Conservation (phyloP, 148 eudicot species). For the Spergularia bocconei region DNA sequence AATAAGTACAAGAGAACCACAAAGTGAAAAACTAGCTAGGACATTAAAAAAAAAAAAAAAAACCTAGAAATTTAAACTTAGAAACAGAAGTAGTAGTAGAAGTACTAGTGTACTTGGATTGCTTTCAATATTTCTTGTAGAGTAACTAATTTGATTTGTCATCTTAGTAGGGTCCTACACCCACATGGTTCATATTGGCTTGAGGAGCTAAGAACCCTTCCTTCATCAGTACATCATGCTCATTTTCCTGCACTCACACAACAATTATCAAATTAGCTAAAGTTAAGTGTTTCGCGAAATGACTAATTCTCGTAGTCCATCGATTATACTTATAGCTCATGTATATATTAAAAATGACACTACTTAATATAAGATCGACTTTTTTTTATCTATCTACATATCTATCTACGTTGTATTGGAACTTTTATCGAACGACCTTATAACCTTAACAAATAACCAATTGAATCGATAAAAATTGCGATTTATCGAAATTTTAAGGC, state of each 20-base stretch:
- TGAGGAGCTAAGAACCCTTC: conserved; percentile 75
- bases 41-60: background rate
- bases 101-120: conserved; percentile 20
- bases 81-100: conserved; percentile 12
- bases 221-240: conserved; percentile 64
- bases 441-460: no score
- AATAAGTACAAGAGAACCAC: conserved; percentile 22
- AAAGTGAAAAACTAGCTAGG: conserved; percentile 8
- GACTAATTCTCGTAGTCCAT: no score
- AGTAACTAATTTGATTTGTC: conserved; percentile 15
- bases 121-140: conserved; percentile 11
- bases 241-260: conserved; percentile 65
- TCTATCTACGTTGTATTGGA: no score
- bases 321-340: no score
- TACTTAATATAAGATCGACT: no score
- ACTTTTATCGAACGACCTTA: no score
- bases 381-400: no score
- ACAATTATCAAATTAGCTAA: background rate
- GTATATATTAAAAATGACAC: no score
- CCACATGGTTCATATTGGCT: conserved; percentile 52
- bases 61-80: background rate
- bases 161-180: conserved; percentile 73
- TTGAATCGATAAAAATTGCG: no score
- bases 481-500: no score
- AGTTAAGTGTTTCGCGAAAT: no score